Base-by-base conservation (phyloP, 352 stramenopile genomes). In the Phytophthora meadii region DNA sequence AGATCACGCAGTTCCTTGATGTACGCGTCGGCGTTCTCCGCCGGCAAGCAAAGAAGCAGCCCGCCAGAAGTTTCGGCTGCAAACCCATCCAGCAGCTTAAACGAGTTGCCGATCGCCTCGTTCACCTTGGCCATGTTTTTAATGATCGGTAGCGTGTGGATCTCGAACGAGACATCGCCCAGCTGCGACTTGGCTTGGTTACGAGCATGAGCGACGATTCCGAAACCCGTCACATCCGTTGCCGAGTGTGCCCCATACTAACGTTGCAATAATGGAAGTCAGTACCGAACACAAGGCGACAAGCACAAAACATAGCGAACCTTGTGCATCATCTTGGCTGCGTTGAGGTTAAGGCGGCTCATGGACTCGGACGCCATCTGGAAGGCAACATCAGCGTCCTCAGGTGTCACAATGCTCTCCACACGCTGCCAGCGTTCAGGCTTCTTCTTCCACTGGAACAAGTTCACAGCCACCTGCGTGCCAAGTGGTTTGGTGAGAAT, bases 211-310 rank as follows among this genome's bases (percentile, higher is more conserved):
- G 93, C 94, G 17, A 98, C 74, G 37, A 98, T 88, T 19, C 96
- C 96, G 80, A 99, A 99, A 59, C 96, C 96, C 56, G 96, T 99
- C 37, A 98, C 94, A 73, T 98, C 96, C 19, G 96, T 99, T n/a
- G 88, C 92, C 28, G 93, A 97, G 72, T 97, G 84, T 5, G 95
- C 94, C 22, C 85, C 76, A 53, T 98, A 88, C 79, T 98, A 56
- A 24, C 32, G 9, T 56, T 49, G 6, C 19, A 59, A 45, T 2
- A 54, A 57, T 12, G 30, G 41, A 4, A 40, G 6, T 56, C 9
- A 57, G 37, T 24, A 56, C 4, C 44, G 22, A 4, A 41, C 14
- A 11, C 15, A 9, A 45, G 28, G 17, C 11, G 37, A 46, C 24
- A 36, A 15, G 48, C 8, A 40, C 25, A 40, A 49, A 57, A 17